Base-by-base conservation (phyloP, 257 asterid species). In the Echium plantagineum region DNA sequence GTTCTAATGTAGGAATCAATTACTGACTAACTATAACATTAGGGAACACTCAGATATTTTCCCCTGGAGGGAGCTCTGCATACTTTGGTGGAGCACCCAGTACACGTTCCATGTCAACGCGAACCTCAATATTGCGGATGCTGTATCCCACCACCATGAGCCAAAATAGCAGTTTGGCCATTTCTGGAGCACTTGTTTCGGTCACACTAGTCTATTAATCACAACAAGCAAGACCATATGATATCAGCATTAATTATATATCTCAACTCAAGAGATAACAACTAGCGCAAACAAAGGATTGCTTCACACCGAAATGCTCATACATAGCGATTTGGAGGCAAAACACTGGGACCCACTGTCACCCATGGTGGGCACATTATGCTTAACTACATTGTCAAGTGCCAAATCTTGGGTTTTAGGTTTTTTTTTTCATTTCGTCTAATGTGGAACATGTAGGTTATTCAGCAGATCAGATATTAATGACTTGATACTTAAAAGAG, bases 81-180 rank as follows among this genome's bases (percentile, higher is more conserved):
- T 75, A 82, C 79, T 86, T 93, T 28, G 87, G 78, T 18, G 90
- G 78, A 59, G 85, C 64, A 42, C 96, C 98, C n/a, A 93, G 86
- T 19, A 89, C 90, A 17, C 94, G 83, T 77, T 93, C 97, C 97
- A 93, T 93, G 72, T 93, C 98, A 53, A 86, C 86, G 28, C 96
- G 96, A 38, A 93, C 98, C 75, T 93, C 98, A 60, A 93, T 93
- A 52, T 93, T 93, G 26, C 97, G 85, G 60, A 93, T 80, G 51
- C 98, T 80, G 62, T 93, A 93, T 42, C 98, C 98, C 71, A 93
- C 98, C 75, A 93, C 94, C 98, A 93, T 93, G 22, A 93, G 97
- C 98, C 98, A 93, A 73, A 79, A 93, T 54, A 93, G 97, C 61
- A 89, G 84, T 73, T 86, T 93, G 28, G 89, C 97, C 20, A 93